phyloP scores from a whole-genome alignment of 192 early-diverging fungal species.

The Backusella mclennaniae region DNA sequence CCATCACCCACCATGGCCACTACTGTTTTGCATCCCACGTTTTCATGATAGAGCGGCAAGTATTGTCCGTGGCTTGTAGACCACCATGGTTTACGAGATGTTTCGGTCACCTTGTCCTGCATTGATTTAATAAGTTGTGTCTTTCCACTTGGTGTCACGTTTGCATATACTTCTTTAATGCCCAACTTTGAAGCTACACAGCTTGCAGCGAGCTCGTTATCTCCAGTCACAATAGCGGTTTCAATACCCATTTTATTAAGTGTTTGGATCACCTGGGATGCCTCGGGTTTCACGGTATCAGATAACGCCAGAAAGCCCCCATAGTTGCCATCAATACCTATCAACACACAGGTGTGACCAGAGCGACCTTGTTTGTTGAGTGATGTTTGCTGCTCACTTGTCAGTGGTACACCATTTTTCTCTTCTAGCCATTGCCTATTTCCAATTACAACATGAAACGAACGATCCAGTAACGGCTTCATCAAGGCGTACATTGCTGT shows the following conservation, averaged over 20 bases:
- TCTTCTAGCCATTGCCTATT: conserved; percentile 61
- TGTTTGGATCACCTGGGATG: conserved; percentile 62
- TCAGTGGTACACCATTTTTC: conserved; percentile 41
- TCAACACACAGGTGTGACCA: conserved; percentile 81
- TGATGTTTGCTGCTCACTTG: conserved; percentile 34
- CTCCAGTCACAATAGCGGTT: conserved; percentile 91
- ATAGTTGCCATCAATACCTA: conserved; percentile 59
- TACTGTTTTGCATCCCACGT: neutral
- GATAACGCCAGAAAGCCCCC: conserved; percentile 75
- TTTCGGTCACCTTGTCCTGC: neutral
- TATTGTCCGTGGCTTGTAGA: neutral
- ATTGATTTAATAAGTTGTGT: conserved; percentile 58
- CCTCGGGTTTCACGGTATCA: conserved; percentile 81
- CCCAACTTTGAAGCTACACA: conserved; percentile 81
- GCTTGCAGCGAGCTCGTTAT: conserved; percentile 79
- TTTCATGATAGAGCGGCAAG: neutral
- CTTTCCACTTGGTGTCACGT: conserved; percentile 88
- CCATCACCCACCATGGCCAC: conserved; percentile 97
- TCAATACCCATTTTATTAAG: conserved; percentile 73
- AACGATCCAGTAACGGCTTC: neutral
- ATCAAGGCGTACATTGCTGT: neutral
- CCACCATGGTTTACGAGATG: neutral
- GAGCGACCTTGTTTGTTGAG: conserved; percentile 55
- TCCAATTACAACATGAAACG: conserved; percentile 64
- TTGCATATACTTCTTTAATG: conserved; percentile 84